These are phyloP conservation scores for Acanthamoeba triangularis DNA, from an alignment of 208 protist species.

Conservation along the genomic window DNA sequence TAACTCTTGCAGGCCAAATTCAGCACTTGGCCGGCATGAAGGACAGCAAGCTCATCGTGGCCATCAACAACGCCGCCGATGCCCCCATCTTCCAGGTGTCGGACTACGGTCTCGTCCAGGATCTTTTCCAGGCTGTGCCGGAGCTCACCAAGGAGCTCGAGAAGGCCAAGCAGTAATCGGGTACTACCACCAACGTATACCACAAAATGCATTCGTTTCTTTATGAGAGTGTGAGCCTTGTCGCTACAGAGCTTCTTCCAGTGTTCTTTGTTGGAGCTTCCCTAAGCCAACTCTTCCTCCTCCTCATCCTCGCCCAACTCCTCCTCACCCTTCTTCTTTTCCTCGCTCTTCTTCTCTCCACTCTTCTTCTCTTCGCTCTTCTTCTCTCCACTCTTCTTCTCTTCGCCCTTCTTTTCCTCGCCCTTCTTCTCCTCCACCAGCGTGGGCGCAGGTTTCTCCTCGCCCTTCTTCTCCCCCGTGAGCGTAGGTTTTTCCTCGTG, in stretches of 20 bases:
- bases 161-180: conserved; percentile 42
- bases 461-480: too few species aligned
- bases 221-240: background rate
- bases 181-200: background rate
- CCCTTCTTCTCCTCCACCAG: too few species aligned
- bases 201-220: background rate
- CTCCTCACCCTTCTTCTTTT: too few species aligned
- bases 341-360: too few species aligned
- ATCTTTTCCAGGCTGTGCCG: conserved; percentile 97
- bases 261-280: background rate
- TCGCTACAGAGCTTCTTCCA: background rate
- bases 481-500: too few species aligned
- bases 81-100: conserved; percentile 98
- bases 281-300: background rate
- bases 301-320: too few species aligned
- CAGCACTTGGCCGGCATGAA: conserved; percentile 99
- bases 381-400: too few species aligned
- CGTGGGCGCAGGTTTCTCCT: too few species aligned
- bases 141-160: conserved; percentile 92
- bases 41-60: conserved; percentile 97
- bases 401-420: too few species aligned
- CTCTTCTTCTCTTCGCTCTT: too few species aligned
- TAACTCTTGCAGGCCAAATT: conserved; percentile 93
- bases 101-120: conserved; percentile 98
- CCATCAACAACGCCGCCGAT: conserved; percentile 96